Percentiles rank a stretch among this genome's conserved stretches.
Evolutionary conservation across 345 rosid genomes (phyloP).

Genomic region (Anastatica hierochuntica): DNA sequence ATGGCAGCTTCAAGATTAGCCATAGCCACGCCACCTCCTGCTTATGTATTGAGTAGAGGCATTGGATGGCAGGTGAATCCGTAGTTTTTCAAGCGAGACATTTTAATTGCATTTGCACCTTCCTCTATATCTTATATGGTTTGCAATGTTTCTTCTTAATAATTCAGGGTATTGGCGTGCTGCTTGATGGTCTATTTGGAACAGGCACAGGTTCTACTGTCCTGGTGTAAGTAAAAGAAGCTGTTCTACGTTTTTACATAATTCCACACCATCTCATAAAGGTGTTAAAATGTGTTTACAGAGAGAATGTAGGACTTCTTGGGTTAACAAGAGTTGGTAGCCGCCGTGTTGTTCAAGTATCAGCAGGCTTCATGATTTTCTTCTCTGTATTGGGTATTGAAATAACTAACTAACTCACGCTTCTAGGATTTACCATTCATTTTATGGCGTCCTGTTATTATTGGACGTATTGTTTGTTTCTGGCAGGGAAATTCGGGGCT

Average conservation of each 20-base stretch:
- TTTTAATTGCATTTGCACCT: neutral
- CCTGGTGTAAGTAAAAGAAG: slow-evolving; percentile 53
- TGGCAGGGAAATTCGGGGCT: slow-evolving; percentile 91
- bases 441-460: neutral
- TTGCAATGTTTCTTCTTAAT: neutral
- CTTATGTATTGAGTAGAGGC: slow-evolving; percentile 89
- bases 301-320: slow-evolving; percentile 94
- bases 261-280: neutral
- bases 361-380: slow-evolving; percentile 96
- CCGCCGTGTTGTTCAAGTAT: slow-evolving; percentile 89
- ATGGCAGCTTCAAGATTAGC: slow-evolving; percentile 94
- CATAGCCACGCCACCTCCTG: slow-evolving; percentile 98
- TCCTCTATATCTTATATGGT: neutral
- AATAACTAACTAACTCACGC: neutral
- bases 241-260: neutral
- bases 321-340: slow-evolving; percentile 95
- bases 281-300: slow-evolving; percentile 22
- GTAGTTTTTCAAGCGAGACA: neutral
- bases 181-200: slow-evolving; percentile 92
- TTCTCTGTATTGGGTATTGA: slow-evolving; percentile 64
- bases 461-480: neutral
- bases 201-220: slow-evolving; percentile 90
- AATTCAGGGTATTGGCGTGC: slow-evolving; percentile 72
- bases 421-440: neutral
- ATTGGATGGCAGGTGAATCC: slow-evolving; percentile 92